Base-by-base conservation (phyloP, 208 protist species). In the Leishmania tarentolae region DNA sequence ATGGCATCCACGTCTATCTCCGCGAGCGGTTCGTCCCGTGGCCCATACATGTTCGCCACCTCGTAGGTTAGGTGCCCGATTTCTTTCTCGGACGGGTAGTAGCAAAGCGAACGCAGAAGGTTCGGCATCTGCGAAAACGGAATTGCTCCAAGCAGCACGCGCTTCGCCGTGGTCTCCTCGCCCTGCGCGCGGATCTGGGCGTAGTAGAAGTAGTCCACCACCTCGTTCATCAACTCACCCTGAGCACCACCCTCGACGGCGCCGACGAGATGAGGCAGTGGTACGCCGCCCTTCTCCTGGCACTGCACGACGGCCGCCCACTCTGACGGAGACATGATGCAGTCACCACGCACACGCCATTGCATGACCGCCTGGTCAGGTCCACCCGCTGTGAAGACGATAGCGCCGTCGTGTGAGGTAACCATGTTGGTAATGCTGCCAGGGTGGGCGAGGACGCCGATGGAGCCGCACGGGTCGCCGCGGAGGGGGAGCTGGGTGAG, bases 121-220 rank as follows among this genome's bases (percentile, higher is more conserved):
- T 99, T 98, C 24, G 97, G 96, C 73, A 99, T 80, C 86, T 99
- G 95, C 31, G 89, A 81, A 73, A 98, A 95, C n/a, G 89, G 94
- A 31, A 99, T 95, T 13, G 88, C 86, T 24, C 95, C 97, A n/a
- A 96, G 86, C 78, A 99, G 86, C 71, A 94, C 91, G 44, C 97
- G 92, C 88, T 96, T 95, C 68, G 92, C 92, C 2, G 95, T 98
- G 15, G 97, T 98, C 72, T 98, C 95, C 87, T 99, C 98, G 6
- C 98, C 98, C 80, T 99, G 98, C 53, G 93, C 86, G 44, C 95
- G 88, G 80, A 99, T 98, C 80, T 99, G 98, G 4, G 98, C 98
- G 88, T 99, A 99, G 92, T 98, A 99, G 83, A 99, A 99, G 90
- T 99, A 98, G 82, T 99, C 96, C 61, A 98, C 87, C 76, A 99